Conservation (phyloP, 129 eudicot species). For the Apium graveolens region DNA sequence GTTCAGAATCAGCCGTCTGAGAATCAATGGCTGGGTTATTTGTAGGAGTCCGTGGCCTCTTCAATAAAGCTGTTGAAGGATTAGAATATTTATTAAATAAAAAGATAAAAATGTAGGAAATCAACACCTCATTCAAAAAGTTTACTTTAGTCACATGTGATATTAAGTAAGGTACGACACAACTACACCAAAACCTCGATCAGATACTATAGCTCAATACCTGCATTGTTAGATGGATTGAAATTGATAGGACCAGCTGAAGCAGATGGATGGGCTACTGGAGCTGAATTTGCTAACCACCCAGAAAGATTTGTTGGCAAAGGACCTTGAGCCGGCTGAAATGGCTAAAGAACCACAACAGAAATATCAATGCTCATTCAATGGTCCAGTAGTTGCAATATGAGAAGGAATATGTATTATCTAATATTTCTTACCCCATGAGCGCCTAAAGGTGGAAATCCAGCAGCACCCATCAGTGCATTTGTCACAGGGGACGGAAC, state of each 20-base stretch:
- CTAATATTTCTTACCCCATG: conserved; percentile 54
- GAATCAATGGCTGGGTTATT: conserved; percentile 48
- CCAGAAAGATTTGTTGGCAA: conserved; percentile 51
- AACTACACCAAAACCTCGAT: not conserved
- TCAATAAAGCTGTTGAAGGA: conserved; percentile 33
- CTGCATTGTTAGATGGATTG: conserved; percentile 44
- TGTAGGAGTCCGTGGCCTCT: conserved; percentile 71
- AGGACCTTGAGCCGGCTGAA: conserved; percentile 58
- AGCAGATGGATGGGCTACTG: conserved; percentile 54
- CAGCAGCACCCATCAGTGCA: conserved; percentile 47
- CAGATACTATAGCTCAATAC: conserved; percentile 21
- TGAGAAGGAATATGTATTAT: not conserved
- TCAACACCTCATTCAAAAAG: not conserved
- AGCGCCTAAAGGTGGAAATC: conserved; percentile 57
- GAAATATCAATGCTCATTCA: conserved; percentile 10
- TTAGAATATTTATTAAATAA: not conserved
- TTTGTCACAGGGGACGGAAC: conserved; percentile 65
- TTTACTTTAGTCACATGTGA: not conserved
- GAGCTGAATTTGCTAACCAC: conserved; percentile 63
- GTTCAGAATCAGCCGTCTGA: conserved; percentile 72
- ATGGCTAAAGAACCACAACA: conserved; percentile 43
- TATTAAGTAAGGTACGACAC: not conserved
- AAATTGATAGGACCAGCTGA: conserved; percentile 76
- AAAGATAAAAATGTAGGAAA: not conserved
- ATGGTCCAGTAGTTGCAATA: conserved; percentile 4